Percentiles rank a stretch among this genome's conserved stretches.
Conservation (phyloP, 2,329 filamentous ascomycete species). For the Penicillium brasilianum region DNA sequence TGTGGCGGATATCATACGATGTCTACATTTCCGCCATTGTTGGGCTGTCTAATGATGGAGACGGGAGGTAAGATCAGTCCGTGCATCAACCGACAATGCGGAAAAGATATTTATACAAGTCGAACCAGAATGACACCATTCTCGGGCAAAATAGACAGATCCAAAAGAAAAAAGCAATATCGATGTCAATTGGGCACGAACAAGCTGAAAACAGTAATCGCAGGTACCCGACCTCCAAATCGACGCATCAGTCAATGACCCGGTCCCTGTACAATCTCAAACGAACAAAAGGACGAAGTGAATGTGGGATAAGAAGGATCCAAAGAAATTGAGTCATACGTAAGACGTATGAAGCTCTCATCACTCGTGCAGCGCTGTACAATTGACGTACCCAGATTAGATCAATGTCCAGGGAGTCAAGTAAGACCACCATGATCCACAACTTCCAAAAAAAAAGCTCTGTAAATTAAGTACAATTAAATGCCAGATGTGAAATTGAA, state of each 20-base stretch:
- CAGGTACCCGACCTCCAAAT: not conserved
- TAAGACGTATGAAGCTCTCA: conserved; percentile 3
- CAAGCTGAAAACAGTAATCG: not conserved
- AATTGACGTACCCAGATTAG: not conserved
- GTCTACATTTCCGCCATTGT: too few relatives aligned
- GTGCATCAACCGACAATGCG: not conserved
- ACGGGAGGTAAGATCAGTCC: not conserved
- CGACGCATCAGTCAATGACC: not conserved
- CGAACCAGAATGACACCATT: not conserved
- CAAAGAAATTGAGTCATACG: too few relatives aligned
- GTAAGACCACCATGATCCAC: not conserved
- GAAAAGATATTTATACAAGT: not conserved
- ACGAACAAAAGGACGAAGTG: too few relatives aligned
- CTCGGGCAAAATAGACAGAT: not conserved
- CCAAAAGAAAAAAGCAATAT: conserved; percentile 1
- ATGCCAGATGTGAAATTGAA: not conserved
- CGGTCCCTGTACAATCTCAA: not conserved
- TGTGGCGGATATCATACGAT: too few relatives aligned
- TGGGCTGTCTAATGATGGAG: too few relatives aligned
- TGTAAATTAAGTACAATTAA: not conserved
- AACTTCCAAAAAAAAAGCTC: not conserved
- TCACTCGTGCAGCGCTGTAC: conserved; percentile 8
- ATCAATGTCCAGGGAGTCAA: not conserved
- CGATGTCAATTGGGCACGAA: not conserved
- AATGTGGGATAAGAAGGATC: too few relatives aligned